Evolutionary conservation across 2,329 filamentous ascomycete species (phyloP).

Genomic region (Penicillium sumatraense): DNA sequence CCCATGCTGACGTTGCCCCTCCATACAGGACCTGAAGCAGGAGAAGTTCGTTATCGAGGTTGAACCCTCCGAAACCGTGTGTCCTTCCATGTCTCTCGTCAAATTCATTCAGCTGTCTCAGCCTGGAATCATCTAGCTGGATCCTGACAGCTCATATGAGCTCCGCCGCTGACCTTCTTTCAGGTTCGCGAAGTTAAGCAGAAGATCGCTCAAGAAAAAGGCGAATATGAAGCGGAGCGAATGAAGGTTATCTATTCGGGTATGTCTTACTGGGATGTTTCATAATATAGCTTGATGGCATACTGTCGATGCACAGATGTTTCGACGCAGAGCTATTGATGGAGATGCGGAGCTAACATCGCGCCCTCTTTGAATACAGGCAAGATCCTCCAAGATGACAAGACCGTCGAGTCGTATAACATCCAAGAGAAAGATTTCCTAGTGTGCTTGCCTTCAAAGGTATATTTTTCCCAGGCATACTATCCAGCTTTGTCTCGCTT

Average conservation of each 20-base stretch:
- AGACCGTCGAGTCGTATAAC: conserved; percentile 94
- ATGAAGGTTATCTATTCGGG: conserved; percentile 99
- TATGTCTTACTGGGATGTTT: conserved; percentile 51
- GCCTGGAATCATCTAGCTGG: not conserved
- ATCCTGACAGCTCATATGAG: not conserved
- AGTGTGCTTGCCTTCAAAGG: conserved; percentile 98
- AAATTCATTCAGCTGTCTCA: not conserved
- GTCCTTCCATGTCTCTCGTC: conserved; percentile 36
- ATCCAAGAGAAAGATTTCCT: conserved; percentile 99
- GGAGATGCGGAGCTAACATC: conserved; percentile 7
- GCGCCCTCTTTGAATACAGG: too few species aligned
- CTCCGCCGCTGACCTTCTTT: not conserved
- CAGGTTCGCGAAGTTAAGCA: conserved; percentile 90
- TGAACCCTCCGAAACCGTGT: conserved; percentile 88
- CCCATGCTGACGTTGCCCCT: conserved; percentile 24
- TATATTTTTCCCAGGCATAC: conserved; percentile 51
- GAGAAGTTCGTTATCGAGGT: conserved; percentile 97
- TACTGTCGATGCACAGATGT: not conserved
- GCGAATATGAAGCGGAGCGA: conserved; percentile 79
- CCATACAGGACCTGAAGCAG: conserved; percentile 87
- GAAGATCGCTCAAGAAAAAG: conserved; percentile 89
- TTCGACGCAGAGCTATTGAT: not conserved
- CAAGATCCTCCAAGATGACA: conserved; percentile 98
- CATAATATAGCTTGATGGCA: not conserved
- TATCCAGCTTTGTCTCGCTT: not conserved